Evolutionary conservation across 2,329 filamentous ascomycete species (phyloP).

Genomic region (Stemphylium lycopersici): DNA sequence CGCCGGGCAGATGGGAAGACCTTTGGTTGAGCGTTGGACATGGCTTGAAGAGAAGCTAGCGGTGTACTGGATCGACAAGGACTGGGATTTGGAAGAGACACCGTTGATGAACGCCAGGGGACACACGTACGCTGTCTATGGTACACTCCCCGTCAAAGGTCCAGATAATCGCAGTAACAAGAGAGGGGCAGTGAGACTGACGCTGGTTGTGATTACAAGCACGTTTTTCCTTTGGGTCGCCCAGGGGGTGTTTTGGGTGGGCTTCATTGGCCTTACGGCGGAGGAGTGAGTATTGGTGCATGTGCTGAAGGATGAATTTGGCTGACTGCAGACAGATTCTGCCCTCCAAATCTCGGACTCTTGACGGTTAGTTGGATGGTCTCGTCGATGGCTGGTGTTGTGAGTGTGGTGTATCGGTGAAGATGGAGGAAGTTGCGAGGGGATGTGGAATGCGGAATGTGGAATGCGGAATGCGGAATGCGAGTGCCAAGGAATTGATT

Average conservation of each 20-base stretch:
- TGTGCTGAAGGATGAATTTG: not conserved
- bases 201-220: slow-evolving; percentile 15
- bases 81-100: slow-evolving; percentile 11
- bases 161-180: not conserved
- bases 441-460: no score
- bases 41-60: slow-evolving; percentile 10
- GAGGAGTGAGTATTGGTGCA: slow-evolving; percentile 30
- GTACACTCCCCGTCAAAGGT: slow-evolving; percentile 15
- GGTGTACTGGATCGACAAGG: slow-evolving; percentile 11
- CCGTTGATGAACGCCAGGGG: slow-evolving; percentile 5
- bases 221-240: slow-evolving; percentile 33
- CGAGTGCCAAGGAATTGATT: no score
- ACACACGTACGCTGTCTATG: slow-evolving; percentile 14
- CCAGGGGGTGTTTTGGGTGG: slow-evolving; percentile 41
- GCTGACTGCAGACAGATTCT: slow-evolving; percentile 35
- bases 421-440: no score
- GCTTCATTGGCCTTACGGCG: slow-evolving; percentile 32
- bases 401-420: not conserved
- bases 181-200: slow-evolving; percentile 13
- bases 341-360: slow-evolving; percentile 32
- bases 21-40: slow-evolving; percentile 4
- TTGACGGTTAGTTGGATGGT: slow-evolving; percentile 31
- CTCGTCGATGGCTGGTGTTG: not conserved
- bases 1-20: slow-evolving; percentile 2
- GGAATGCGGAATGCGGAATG: no score